Conservation (phyloP, 2,329 filamentous ascomycete genomes). For the Fusarium caatingaense region DNA sequence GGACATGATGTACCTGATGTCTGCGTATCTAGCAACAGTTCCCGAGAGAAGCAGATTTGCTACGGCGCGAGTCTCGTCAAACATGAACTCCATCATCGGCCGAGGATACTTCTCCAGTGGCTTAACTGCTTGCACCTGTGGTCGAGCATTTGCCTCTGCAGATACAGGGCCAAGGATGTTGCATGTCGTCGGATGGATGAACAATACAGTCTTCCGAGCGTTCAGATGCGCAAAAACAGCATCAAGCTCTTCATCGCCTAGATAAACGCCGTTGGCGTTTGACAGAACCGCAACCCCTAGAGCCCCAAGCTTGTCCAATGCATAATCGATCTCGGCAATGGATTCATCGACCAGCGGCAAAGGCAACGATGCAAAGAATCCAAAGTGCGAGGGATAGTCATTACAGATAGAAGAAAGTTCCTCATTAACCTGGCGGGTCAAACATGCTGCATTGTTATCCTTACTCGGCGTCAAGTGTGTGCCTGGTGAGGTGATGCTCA, state of each 20-base stretch:
- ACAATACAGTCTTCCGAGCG: not conserved
- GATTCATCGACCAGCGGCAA: not conserved
- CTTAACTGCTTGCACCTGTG: not conserved
- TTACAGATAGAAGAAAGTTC: not conserved
- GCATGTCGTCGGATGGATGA: slow-evolving; percentile 9
- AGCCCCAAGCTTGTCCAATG: not conserved
- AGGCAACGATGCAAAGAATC: slow-evolving; percentile 8
- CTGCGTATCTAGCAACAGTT: not conserved
- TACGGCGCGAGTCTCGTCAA: slow-evolving; percentile 7
- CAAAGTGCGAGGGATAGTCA: not conserved
- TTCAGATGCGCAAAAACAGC: not conserved
- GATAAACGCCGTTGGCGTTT: slow-evolving; percentile 3
- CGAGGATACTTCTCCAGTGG: not conserved
- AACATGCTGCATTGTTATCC: not conserved
- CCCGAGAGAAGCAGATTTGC: slow-evolving; percentile 7
- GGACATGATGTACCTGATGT: slow-evolving; percentile 11
- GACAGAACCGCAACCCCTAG: not conserved
- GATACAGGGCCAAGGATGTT: not conserved
- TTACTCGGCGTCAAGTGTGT: not conserved
- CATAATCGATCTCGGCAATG: slow-evolving; percentile 7
- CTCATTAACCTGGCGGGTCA: not conserved
- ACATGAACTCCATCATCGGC: slow-evolving; percentile 14
- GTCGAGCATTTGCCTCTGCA: no score
- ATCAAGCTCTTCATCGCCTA: not conserved
- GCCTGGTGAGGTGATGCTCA: slow-evolving; percentile 5